These are phyloP conservation scores for Pisolithus microcarpus DNA, from an alignment of 768 basidiomycete genomes.

Conservation along the genomic window DNA sequence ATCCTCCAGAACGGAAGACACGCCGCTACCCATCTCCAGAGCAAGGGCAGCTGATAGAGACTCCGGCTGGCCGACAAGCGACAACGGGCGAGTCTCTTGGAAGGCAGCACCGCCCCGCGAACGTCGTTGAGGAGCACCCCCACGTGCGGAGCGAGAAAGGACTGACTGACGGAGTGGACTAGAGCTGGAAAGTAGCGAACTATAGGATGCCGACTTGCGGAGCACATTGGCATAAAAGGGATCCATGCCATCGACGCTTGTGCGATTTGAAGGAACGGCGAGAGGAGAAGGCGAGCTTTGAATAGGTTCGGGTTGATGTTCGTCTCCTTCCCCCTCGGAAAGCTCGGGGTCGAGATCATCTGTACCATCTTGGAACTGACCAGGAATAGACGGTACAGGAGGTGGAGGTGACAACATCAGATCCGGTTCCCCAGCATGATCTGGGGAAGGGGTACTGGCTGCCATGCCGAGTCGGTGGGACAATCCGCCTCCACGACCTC, in stretches of 20 bases:
- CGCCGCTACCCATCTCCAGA: constrained; percentile 50
- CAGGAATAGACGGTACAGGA: constrained; percentile 29
- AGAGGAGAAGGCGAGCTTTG: constrained; percentile 35
- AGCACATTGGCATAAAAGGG: constrained; percentile 78
- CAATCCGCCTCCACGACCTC: constrained; percentile 53
- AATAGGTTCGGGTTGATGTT: constrained; percentile 17
- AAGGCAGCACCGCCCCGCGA: constrained; percentile 60
- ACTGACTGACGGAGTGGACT: constrained; percentile 60
- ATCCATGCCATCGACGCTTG: constrained; percentile 82
- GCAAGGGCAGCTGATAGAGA: constrained; percentile 67
- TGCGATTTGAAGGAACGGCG: constrained; percentile 47
- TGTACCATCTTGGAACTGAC: constrained; percentile 20
- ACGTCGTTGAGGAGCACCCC: constrained; percentile 46
- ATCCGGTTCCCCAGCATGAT: constrained; percentile 30
- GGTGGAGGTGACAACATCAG: constrained; percentile 22
- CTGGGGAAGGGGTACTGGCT: constrained; percentile 44
- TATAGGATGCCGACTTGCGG: constrained; percentile 42
- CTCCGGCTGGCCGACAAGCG: constrained; percentile 65
- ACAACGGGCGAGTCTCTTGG: constrained; percentile 63
- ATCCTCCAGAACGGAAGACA: constrained; percentile 36
- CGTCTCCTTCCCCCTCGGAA: constrained; percentile 24
- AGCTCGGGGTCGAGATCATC: constrained; percentile 18
- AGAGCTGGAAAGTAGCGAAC: constrained; percentile 36
- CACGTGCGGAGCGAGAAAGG: constrained; percentile 43
- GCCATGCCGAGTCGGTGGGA: constrained; percentile 59